Evolutionary conservation across 805 yeast genomes (phyloP).

Genomic region (Candida insectalens): DNA sequence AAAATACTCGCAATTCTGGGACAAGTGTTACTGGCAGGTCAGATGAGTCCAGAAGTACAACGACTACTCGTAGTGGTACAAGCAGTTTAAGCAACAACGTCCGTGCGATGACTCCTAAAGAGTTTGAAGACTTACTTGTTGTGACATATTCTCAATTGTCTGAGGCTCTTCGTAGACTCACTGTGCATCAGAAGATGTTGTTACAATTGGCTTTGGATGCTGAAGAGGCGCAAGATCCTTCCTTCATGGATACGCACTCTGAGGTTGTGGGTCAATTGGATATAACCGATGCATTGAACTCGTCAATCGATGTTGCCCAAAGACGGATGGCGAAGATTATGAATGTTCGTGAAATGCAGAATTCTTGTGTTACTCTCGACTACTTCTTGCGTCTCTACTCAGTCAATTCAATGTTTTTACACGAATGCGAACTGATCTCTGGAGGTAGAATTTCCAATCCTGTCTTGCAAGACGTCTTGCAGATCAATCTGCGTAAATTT

Average conservation of each 20-base stretch:
- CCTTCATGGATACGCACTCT: constrained; percentile 20
- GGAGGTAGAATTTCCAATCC: constrained; percentile 47
- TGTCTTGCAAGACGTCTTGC: constrained; percentile 58
- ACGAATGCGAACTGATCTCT: constrained; percentile 75
- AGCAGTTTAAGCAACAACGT: constrained; percentile 32
- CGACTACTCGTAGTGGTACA: constrained; percentile 16
- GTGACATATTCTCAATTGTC: constrained; percentile 53
- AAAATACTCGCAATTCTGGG: constrained; percentile 7
- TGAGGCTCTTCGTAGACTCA: constrained; percentile 64
- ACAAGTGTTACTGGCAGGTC: constrained; percentile 16
- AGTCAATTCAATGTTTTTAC: constrained; percentile 57
- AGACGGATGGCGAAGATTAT: constrained; percentile 69
- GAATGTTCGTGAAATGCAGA: constrained; percentile 66
- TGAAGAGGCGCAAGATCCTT: constrained; percentile 21
- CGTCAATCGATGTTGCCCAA: constrained; percentile 64
- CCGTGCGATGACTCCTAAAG: constrained; percentile 58
- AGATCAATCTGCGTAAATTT: constrained; percentile 56
- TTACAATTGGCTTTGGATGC: constrained; percentile 58
- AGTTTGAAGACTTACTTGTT: constrained; percentile 63
- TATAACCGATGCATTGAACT: constrained; percentile 53
- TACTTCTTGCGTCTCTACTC: constrained; percentile 61
- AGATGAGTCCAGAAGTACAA: constrained; percentile 17
- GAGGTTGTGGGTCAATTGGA: constrained; percentile 51
- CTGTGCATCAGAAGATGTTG: constrained; percentile 69
- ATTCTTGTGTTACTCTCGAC: constrained; percentile 44